Conservation (phyloP, 305 asterid species). For the Solanum hybrid region DNA sequence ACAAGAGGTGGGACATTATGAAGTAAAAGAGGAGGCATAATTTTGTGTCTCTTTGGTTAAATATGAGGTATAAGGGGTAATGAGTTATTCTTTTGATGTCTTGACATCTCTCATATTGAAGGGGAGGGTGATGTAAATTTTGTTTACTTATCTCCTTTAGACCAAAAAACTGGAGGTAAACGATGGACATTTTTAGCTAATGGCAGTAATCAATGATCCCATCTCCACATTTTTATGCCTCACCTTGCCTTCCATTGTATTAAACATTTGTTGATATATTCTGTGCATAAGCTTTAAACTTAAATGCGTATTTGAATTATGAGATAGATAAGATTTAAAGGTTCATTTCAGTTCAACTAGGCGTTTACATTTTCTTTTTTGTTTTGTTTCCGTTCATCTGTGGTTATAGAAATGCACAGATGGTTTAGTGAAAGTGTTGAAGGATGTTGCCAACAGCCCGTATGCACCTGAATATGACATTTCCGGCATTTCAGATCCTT, state of each 20-base stretch:
- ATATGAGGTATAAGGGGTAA: background rate
- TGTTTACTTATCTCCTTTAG: background rate
- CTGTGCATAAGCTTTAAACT: background rate
- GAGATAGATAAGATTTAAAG: background rate
- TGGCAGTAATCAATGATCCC: background rate
- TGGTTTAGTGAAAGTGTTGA: slow-evolving; percentile 78
- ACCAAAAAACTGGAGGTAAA: background rate
- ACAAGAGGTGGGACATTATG: background rate
- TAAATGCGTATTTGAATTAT: background rate
- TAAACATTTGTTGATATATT: background rate
- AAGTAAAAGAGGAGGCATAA: background rate
- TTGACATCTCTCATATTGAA: background rate
- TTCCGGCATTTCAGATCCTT: slow-evolving; percentile 91
- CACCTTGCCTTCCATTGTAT: background rate
- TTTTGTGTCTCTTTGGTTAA: background rate
- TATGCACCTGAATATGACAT: slow-evolving; percentile 92
- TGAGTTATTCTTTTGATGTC: background rate
- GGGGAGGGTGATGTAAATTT: background rate
- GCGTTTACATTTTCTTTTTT: background rate
- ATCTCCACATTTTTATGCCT: background rate
- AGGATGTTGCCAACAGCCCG: slow-evolving; percentile 87
- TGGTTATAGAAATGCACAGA: slow-evolving; percentile 84
- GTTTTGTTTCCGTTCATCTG: slow-evolving; percentile 10
- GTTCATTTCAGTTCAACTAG: background rate
- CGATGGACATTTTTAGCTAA: background rate